Evolutionary conservation across 192 early-diverging fungal species (phyloP), one percentile per base, ranked within the genome.

Genomic region (Podila horticola): DNA sequence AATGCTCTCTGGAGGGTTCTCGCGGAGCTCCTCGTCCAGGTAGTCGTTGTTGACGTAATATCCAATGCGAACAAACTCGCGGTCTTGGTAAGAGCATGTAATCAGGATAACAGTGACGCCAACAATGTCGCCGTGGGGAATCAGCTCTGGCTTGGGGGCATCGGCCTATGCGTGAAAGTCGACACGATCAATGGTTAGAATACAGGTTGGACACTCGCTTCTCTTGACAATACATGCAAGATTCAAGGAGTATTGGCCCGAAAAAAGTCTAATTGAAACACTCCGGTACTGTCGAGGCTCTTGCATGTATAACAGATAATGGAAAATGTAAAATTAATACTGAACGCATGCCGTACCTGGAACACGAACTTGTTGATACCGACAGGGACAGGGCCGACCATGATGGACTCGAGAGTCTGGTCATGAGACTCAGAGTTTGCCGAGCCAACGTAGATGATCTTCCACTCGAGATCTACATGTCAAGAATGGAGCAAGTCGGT

Each of bases 41-140:
- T 98, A 99, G 62, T 97, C 94, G 84, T 97, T 98, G 87, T 99
- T 96, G 58, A 99, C 96, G 74, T 97, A 98, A 86, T 99, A 99
- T 17, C 97, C 98, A 61, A 99, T 95, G 72, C 96, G 91, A 62
- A 98, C 95, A 87, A 98, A 99, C 85, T 97, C 96, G 74, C 92
- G 91, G 57, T 91, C 92, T 72, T 90, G 89, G 83, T 98, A 99
- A 12, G 91, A 92, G 76, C 96, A 97, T 66, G 93, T 91, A 36
- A 99, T 88, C 58, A 98, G 82, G 30, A 99, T 91, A 17, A 97
- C 96, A 8, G 96, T 96, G 22, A 98, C 94, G 36, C 94, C 97
- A 38, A 98, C 73, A 38, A 97, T 81, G 64, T 98, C 96, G 51
- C 89, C 87, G 62, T 90, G 83, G 28, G 94, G 95, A 64, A 99